Base-by-base conservation (phyloP, 495 filamentous ascomycete species). In the Xylaria bambusicola region DNA sequence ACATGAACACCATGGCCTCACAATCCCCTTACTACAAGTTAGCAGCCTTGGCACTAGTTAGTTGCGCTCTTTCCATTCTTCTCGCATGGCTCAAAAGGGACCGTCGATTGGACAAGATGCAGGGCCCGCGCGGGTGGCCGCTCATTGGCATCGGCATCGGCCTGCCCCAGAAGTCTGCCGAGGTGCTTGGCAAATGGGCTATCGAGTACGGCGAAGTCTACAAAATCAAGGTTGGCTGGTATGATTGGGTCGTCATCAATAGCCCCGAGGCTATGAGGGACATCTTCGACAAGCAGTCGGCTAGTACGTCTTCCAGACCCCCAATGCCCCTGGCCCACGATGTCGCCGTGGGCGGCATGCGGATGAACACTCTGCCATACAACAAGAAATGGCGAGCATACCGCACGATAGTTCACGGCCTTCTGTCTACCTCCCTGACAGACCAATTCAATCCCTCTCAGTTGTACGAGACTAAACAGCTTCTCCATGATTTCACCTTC, bases 361-460 rank as follows among this genome's bases (percentile, higher is more conserved):
- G 73, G 5, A 63, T 78, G 20, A 65, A 69, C 21, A 69, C 69
- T 5, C 78, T 80, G 77, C 65, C 74, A 1, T 77, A 80, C 52
- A 70, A 71, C 13, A 63, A 74, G n/a, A 60, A 72, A 26, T 80
- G 76, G 76, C 66, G 72, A 10, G 64, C 66, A 18, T 66, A 64
- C 6, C 66, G 75, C 26, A 62, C 68, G 18, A 63, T 75, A 13
- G 68, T 75, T 13, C 73, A 69, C 42, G 59, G 70, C 52, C 23
- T 80, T 56, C 44, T 58, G n/a, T 69, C 58, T 7, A 29, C 54
- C 0, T 38, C 24, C 3, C 58, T 66, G 38, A 53, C 66, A 1
- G 45, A 44, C 0, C 64, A 54, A 1, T 73, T 68, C 56, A 64
- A 71, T 15, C 76, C 77, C 40, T 69, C 64, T 12, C 77, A 80